phyloP scores from a whole-genome alignment of 176 grass and related monocot genomes.

The Zizania latifolia region DNA sequence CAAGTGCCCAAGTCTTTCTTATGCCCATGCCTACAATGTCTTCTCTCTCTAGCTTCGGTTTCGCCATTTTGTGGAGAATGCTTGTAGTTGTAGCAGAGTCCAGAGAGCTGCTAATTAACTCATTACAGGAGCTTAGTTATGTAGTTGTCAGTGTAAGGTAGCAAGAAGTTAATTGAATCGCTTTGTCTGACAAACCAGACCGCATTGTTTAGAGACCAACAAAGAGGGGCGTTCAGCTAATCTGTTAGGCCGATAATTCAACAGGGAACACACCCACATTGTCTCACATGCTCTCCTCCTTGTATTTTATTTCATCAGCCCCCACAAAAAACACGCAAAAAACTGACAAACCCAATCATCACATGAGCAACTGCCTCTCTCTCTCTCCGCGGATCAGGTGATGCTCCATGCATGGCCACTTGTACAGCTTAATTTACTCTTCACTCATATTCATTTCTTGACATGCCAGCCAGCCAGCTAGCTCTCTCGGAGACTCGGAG shows the following conservation, averaged over 20 bases:
- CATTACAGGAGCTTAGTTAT: background rate
- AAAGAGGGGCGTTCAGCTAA: background rate
- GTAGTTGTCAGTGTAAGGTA: too few species aligned
- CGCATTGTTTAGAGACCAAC: background rate
- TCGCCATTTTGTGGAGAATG: background rate
- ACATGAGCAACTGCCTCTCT: background rate
- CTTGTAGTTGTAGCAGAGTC: too few species aligned
- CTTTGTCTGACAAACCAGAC: background rate
- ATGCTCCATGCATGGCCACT: conserved; percentile 1
- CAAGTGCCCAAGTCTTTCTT: conserved; percentile 13
- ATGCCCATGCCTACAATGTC: conserved; percentile 15
- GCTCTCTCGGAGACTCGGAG: too few species aligned
- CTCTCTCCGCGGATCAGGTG: conserved; percentile 4
- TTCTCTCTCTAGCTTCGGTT: background rate
- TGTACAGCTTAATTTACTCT: background rate
- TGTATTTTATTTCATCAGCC: conserved; percentile 22
- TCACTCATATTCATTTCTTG: background rate
- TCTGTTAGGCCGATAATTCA: conserved; percentile 31
- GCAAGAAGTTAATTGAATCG: background rate
- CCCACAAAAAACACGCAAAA: conserved; percentile 10
- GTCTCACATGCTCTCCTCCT: conserved; percentile 45
- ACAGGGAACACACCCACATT: conserved; percentile 56
- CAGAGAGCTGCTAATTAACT: background rate
- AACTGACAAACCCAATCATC: conserved; percentile 28
- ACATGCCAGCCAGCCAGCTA: background rate